A percentile compares a stretch with the other conserved stretches of the same genome.
These are phyloP conservation scores for Saccharomycopsis guyanensis DNA, from an alignment of 805 yeast species.

Conservation along the genomic window DNA sequence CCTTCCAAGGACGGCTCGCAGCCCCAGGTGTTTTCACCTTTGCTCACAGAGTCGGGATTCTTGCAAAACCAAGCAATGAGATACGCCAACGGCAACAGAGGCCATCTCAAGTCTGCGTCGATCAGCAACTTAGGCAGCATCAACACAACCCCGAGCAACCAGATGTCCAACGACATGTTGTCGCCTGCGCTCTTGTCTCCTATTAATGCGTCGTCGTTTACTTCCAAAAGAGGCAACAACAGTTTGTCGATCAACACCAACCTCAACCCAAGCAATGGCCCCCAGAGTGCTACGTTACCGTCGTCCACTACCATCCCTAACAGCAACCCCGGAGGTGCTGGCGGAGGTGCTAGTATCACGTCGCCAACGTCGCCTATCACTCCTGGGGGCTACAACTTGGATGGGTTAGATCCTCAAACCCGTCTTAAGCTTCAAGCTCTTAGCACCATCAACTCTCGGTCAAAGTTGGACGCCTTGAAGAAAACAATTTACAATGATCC, in stretches of 20 bases:
- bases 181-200: constrained; percentile 15
- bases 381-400: constrained; percentile 20
- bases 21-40: constrained; percentile 20
- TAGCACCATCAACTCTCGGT: constrained; percentile 54
- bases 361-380: constrained; percentile 23
- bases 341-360: constrained; percentile 5
- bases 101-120: constrained; percentile 10
- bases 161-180: constrained; percentile 5
- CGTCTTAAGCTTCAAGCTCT: constrained; percentile 61
- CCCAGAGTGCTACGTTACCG: constrained; percentile 5
- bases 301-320: background rate
- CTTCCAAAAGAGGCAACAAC: constrained; percentile 12
- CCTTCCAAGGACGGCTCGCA: constrained; percentile 7
- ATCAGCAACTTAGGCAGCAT: constrained; percentile 4
- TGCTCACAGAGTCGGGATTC: constrained; percentile 21
- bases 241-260: constrained; percentile 16
- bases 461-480: constrained; percentile 32
- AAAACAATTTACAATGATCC: constrained; percentile 21
- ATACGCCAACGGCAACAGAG: constrained; percentile 13
- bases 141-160: background rate
- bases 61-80: constrained; percentile 21
- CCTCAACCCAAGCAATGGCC: background rate
- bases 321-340: background rate
- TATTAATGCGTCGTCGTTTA: constrained; percentile 6
- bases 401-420: constrained; percentile 24